Evolutionary conservation across 352 stramenopile genomes (phyloP).

Genomic region (Pythium vanterpoolii): DNA sequence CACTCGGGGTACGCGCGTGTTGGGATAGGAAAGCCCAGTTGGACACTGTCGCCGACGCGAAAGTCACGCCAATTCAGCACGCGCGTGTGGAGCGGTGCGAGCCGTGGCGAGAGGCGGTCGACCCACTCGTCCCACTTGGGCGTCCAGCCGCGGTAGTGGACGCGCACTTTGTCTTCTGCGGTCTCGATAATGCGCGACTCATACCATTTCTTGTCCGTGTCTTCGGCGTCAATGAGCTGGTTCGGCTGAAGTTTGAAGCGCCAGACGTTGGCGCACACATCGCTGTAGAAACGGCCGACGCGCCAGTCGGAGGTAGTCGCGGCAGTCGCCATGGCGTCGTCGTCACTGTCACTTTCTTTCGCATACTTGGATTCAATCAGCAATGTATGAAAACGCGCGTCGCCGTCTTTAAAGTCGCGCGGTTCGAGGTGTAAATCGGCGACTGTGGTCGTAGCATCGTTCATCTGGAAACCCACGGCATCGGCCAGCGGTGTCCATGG

Average conservation of each 20-base stretch:
- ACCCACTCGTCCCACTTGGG: constrained; percentile 97
- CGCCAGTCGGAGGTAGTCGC: constrained; percentile 36
- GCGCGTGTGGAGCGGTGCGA: constrained; percentile 90
- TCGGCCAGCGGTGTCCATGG: constrained; percentile 43
- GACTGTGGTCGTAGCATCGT: constrained; percentile 23
- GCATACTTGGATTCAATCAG: background rate
- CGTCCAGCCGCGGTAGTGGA: constrained; percentile 98
- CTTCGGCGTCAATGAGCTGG: constrained; percentile 69
- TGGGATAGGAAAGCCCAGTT: constrained; percentile 38
- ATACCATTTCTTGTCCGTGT: constrained; percentile 78
- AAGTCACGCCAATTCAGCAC: constrained; percentile 75
- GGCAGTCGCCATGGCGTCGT: background rate
- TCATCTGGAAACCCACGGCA: constrained; percentile 11
- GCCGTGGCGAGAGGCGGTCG: constrained; percentile 73
- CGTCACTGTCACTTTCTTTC: background rate
- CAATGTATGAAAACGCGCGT: constrained; percentile 11
- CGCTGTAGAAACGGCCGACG: constrained; percentile 54
- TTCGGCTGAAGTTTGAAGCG: constrained; percentile 44
- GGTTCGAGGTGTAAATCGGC: constrained; percentile 51
- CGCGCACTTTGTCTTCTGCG: constrained; percentile 43
- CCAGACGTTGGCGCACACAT: constrained; percentile 60
- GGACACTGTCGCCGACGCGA: constrained; percentile 41
- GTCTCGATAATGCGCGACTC: constrained; percentile 55
- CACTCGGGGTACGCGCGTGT: constrained; percentile 56
- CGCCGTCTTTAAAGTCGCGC: constrained; percentile 51